Evolutionary conservation across 2,329 filamentous ascomycete species (phyloP).

Genomic region (Acrocalymma vagum): DNA sequence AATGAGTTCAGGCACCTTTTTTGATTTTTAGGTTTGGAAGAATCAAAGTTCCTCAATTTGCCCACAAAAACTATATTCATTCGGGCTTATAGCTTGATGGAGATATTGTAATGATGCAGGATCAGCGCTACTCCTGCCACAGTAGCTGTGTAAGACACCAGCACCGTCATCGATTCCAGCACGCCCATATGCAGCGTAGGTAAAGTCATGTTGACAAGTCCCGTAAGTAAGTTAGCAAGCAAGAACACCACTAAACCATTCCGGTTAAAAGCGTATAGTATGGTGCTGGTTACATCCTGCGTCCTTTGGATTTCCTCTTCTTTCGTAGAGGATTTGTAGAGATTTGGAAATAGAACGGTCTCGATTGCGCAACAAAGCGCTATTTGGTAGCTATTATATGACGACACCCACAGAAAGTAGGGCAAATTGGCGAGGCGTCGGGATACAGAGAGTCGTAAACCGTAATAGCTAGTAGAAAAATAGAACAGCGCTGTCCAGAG

Average conservation of each 20-base stretch:
- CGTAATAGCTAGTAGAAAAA: slow-evolving; percentile 74
- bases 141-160: slow-evolving; percentile 75
- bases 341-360: slow-evolving; percentile 76
- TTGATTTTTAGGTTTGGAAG: no score
- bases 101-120: slow-evolving; percentile 72
- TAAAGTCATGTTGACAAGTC: slow-evolving; percentile 85
- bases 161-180: slow-evolving; percentile 73
- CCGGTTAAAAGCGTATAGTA: slow-evolving; percentile 86
- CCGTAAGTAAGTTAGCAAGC: slow-evolving; percentile 87
- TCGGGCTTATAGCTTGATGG: slow-evolving; percentile 71
- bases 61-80: no score
- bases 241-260: slow-evolving; percentile 89
- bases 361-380: slow-evolving; percentile 81
- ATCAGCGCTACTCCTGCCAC: slow-evolving; percentile 74
- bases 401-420: slow-evolving; percentile 91
- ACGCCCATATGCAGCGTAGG: slow-evolving; percentile 78
- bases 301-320: slow-evolving; percentile 70
- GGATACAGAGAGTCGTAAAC: slow-evolving; percentile 73
- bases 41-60: no score
- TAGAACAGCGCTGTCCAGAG: slow-evolving; percentile 77
- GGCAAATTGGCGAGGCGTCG: slow-evolving; percentile 91
- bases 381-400: slow-evolving; percentile 88
- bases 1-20: no score
- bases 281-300: slow-evolving; percentile 75
- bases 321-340: slow-evolving; percentile 66